These are phyloP conservation scores for Fusarium mangiferae DNA, from an alignment of 2,329 filamentous ascomycete genomes.

Conservation along the genomic window DNA sequence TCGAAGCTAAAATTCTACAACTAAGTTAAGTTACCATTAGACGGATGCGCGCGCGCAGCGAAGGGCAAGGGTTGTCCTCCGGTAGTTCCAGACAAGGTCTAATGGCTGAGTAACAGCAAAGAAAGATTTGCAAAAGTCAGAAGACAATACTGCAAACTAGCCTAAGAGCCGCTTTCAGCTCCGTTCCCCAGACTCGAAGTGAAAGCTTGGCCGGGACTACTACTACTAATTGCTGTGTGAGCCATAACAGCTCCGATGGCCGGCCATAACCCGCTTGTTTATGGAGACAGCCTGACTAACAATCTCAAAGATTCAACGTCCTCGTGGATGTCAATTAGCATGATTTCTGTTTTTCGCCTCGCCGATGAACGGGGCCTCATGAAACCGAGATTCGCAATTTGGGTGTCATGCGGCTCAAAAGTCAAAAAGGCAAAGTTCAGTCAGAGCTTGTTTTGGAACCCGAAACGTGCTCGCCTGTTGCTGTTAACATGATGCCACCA, in stretches of 20 bases:
- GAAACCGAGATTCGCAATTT: slow-evolving; percentile 10
- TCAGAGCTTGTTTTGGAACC: slow-evolving; percentile 8
- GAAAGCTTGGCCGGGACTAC: slow-evolving; percentile 24
- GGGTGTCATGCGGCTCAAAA: slow-evolving; percentile 13
- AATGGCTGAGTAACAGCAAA: background rate
- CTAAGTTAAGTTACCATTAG: background rate
- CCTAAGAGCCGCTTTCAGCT: slow-evolving; percentile 20
- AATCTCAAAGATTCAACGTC: background rate
- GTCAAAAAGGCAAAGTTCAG: background rate
- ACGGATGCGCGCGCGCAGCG: background rate
- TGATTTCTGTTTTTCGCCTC: slow-evolving; percentile 13
- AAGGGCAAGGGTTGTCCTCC: background rate
- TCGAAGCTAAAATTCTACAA: background rate
- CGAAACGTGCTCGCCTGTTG: slow-evolving; percentile 22
- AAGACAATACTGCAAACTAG: background rate
- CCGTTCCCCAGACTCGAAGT: slow-evolving; percentile 33
- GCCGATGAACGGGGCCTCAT: slow-evolving; percentile 16
- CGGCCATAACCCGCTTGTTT: slow-evolving; percentile 9
- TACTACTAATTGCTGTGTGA: slow-evolving; percentile 4
- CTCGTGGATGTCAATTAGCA: background rate
- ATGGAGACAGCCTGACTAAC: slow-evolving; percentile 15
- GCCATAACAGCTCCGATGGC: slow-evolving; percentile 36
- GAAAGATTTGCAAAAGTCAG: slow-evolving; percentile 5
- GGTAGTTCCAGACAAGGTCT: background rate
- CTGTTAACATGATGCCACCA: slow-evolving; percentile 17